Conservation (phyloP, 2,329 filamentous ascomycete species). For the Erysiphe pulchra region DNA sequence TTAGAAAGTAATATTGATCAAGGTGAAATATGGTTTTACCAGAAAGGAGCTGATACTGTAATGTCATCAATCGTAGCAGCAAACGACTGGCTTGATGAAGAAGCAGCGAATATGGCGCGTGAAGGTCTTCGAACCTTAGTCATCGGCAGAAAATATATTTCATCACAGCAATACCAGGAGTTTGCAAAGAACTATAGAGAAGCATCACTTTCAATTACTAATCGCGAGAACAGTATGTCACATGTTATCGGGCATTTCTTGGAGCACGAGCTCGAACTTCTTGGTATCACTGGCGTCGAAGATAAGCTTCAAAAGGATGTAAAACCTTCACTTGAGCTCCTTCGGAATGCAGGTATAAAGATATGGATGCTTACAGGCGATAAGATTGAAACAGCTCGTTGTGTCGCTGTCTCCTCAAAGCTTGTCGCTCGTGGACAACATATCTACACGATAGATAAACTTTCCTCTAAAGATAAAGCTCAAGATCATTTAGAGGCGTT, state of each 20-base stretch:
- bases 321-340: conserved; percentile 77
- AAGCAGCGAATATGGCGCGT: conserved; percentile 97
- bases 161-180: conserved; percentile 50
- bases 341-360: conserved; percentile 93
- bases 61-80: conserved; percentile 89
- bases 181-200: conserved; percentile 54
- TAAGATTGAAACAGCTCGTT: conserved; percentile 92
- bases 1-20: conserved; percentile 22
- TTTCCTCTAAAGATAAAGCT: conserved; percentile 61
- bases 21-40: conserved; percentile 91
- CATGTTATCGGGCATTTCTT: conserved; percentile 56
- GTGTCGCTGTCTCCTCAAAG: conserved; percentile 85
- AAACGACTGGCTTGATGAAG: conserved; percentile 97
- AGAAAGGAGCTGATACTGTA: conserved; percentile 94
- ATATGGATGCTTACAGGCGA: conserved; percentile 99
- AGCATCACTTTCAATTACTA: conserved; percentile 54
- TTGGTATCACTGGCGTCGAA: conserved; percentile 94
- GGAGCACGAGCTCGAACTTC: conserved; percentile 68
- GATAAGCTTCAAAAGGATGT: conserved; percentile 91
- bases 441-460: conserved; percentile 74
- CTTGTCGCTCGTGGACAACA: conserved; percentile 82
- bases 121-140: conserved; percentile 87
- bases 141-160: conserved; percentile 74
- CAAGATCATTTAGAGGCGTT: conserved; percentile 77
- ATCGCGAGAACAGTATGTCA: conserved; percentile 61